Evolutionary conservation across 1,139 yeast species (phyloP), one percentile per base, ranked within the genome.

Genomic region (Hemisphaericaspora subhashii): DNA sequence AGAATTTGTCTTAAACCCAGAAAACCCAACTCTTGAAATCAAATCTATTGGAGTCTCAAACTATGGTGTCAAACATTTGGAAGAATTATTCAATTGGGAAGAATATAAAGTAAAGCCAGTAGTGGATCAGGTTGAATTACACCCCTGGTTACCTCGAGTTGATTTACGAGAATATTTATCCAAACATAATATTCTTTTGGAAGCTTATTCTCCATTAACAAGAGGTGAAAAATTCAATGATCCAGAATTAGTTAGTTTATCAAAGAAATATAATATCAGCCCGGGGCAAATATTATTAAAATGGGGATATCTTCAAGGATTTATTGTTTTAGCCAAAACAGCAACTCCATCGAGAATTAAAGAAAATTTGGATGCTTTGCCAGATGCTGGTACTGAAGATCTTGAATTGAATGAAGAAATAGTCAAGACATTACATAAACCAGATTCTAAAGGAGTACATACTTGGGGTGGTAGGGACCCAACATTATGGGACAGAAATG

Each of bases 201-300:
- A 83, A 56, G 89, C 92, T 0, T 86, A 76, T 58, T 77, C 86
- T 4, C 85, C 95, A 11, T 66, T 83, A 53, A 81, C 86, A 1
- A 81, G 78, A 42, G 85, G 88, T 5, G 55, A 60, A 38, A 74
- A 77, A 50, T 55, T 80, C 17, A 59, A 69, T 38, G 83, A 81
- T 48, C 77, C 81, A 4, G 72, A 65, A 33, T 52, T 81, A 40
- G 50, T 59, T 31, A 57, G 44, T 10, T 55, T 64, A 48, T 55
- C 55, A 37, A 43, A 56, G 38, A 55, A 58, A 42, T 62, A 43
- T 42, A 48, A 49, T 4, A 41, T 62, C 20, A 38, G 58, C 22
- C 57, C 54, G 38, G 50, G 52, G 11, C 66, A 64, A 41, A 57
- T 66, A 21, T 57, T 67, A 36, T 55, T 66, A 44, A 63, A 58